Conservation (phyloP, 2,329 filamentous ascomycete genomes). For the Decorospora gaudefroyi region DNA sequence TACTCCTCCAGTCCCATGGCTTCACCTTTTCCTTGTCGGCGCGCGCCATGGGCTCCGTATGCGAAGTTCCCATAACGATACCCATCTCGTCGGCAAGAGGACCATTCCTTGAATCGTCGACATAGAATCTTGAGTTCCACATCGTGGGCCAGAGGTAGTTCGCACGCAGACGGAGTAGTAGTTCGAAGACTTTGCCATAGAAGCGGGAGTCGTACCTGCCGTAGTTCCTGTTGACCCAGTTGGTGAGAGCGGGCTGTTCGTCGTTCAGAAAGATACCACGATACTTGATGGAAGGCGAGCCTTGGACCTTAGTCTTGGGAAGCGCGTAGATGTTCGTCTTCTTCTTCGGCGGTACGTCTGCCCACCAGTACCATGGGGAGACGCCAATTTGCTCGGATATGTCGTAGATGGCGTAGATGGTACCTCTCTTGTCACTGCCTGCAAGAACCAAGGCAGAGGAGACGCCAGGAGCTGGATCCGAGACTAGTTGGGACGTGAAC, state of each 20-base stretch:
- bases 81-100: constrained; percentile 70
- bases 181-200: constrained; percentile 69
- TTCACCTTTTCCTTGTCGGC: constrained; percentile 51
- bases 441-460: constrained; percentile 65
- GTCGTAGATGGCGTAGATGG: constrained; percentile 70
- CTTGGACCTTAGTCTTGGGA: constrained; percentile 58
- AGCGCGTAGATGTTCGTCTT: constrained; percentile 60
- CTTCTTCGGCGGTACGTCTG: constrained; percentile 60
- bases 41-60: constrained; percentile 70
- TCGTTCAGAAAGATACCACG: constrained; percentile 72
- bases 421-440: constrained; percentile 65
- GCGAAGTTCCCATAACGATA: constrained; percentile 70
- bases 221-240: constrained; percentile 63
- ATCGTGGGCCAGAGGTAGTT: constrained; percentile 75
- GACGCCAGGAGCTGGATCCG: constrained; percentile 60
- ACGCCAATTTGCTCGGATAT: constrained; percentile 73
- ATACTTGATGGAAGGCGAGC: constrained; percentile 65
- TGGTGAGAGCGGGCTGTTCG: constrained; percentile 66
- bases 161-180: constrained; percentile 68
- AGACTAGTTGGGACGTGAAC: constrained; percentile 62
- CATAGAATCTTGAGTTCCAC: constrained; percentile 70
- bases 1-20: constrained; percentile 38
- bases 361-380: constrained; percentile 70
- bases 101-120: constrained; percentile 69
- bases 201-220: constrained; percentile 60